Base-by-base conservation (phyloP, 805 yeast species). In the Saturnispora ahearnii region DNA sequence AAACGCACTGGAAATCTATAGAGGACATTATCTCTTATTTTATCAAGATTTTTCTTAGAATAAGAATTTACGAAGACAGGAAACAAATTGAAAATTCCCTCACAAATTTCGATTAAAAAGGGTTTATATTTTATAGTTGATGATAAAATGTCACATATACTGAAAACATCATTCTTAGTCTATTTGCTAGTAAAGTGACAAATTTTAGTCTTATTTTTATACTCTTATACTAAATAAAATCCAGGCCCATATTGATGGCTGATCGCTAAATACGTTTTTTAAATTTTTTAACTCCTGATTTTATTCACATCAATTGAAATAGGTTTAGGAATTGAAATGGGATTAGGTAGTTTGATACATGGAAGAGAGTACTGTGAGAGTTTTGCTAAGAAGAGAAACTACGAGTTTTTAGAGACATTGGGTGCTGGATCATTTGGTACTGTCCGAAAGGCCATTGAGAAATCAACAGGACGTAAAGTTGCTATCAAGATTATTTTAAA, bases 381-480 rank as follows among this genome's bases (percentile, higher is more conserved):
- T 11, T 45, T 46, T 13, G 30, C 44, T 12, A 77, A 86, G 59
- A 87, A 88, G 66, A 65, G 73, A 44, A 73, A 77, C 52, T 90
- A 87, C 60, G 77, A 81, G 8, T 87, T 89, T 63, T 91, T 90
- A 11, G 79, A 78, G 52, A 87, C 96, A 0, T 68, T 90, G 11
- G 98, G 98, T 9, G 97, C 97, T 0, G 98, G 99, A 5, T 79
- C 95, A 0, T 93, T 88, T 66, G 98, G 99, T 37, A 83, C 91
- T 2, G 98, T 91, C 3, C 75, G 96, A 57, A 76, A 78, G 55
- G 98, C 96, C 2, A 59, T 69, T 32, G 53, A 53, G 45, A 68
- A 66, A 55, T 59, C 52, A 32, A 69, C 73, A 10, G 67, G 69
- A 26, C 88, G 87, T 58, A 81, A 84, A 51, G 96, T 89, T 13